phyloP scores from a whole-genome alignment of 2,329 filamentous ascomycete genomes.

The Zelopaecilomyces penicillatus region DNA sequence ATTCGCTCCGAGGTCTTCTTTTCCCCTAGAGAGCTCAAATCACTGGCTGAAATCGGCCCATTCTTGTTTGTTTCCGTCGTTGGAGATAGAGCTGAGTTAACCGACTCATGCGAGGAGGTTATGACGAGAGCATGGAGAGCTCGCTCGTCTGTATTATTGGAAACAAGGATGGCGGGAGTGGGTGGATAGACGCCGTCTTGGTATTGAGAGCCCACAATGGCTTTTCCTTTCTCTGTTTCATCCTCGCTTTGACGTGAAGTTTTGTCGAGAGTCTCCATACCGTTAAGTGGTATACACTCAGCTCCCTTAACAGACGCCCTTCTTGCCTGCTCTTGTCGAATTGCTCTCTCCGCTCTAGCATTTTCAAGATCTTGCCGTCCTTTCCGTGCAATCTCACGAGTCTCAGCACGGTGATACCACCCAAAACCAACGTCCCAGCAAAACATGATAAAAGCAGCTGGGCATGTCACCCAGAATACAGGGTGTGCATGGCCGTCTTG shows the following conservation, averaged over 20 bases:
- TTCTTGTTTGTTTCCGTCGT: not conserved
- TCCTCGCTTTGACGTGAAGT: too few relatives aligned
- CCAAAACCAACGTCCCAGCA: slow-evolving; percentile 58
- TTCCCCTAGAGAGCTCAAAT: slow-evolving; percentile 7
- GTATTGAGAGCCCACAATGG: not conserved
- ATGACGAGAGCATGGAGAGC: slow-evolving; percentile 7
- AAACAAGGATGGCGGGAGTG: slow-evolving; percentile 12
- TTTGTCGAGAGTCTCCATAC: too few relatives aligned
- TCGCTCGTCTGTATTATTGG: slow-evolving; percentile 9
- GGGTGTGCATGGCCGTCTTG: slow-evolving; percentile 41
- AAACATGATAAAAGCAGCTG: slow-evolving; percentile 60
- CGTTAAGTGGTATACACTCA: too few relatives aligned
- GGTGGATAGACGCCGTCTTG: not conserved
- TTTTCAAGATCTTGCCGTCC: slow-evolving; percentile 32
- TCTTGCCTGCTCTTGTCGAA: slow-evolving; percentile 7
- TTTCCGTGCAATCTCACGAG: slow-evolving; percentile 50
- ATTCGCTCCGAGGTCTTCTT: not conserved
- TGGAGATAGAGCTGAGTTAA: not conserved
- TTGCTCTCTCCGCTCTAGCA: slow-evolving; percentile 11
- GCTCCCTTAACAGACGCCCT: not conserved
- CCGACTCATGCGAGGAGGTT: slow-evolving; percentile 3
- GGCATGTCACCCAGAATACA: slow-evolving; percentile 62
- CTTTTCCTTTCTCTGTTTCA: not conserved
- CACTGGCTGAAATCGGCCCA: slow-evolving; percentile 1
- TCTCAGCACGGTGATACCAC: slow-evolving; percentile 55